Percentiles rank a stretch among this genome's conserved stretches.
Conservation (phyloP, 192 early-diverging fungal genomes). For the Diversispora epigaea region DNA sequence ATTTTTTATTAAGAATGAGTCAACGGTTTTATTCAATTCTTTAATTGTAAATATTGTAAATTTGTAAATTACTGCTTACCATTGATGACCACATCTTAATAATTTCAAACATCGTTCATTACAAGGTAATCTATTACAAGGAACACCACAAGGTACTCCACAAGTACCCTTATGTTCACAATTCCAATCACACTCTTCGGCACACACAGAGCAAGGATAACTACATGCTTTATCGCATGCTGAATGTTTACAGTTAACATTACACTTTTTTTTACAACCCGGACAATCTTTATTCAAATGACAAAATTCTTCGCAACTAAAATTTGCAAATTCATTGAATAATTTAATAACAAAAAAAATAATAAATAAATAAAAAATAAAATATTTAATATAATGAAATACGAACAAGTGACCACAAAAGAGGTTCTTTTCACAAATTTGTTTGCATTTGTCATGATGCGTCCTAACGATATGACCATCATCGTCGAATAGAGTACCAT, state of each 20-base stretch:
- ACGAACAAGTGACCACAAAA: background rate
- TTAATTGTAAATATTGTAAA: background rate
- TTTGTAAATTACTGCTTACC: slow-evolving; percentile 25
- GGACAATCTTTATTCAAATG: slow-evolving; percentile 27
- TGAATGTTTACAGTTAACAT: slow-evolving; percentile 42
- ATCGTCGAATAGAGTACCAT: background rate
- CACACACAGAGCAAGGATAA: slow-evolving; percentile 46
- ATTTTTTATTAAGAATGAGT: background rate
- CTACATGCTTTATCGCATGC: slow-evolving; percentile 42
- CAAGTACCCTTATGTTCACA: slow-evolving; percentile 54
- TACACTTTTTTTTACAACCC: slow-evolving; percentile 45
- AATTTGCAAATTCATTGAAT: no score
- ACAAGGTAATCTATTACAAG: slow-evolving; percentile 60
- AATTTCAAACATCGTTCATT: slow-evolving; percentile 46
- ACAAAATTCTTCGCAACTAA: slow-evolving; percentile 12
- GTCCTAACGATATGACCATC: background rate
- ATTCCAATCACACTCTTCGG: slow-evolving; percentile 49
- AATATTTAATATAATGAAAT: background rate
- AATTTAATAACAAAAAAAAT: no score
- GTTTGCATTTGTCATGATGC: slow-evolving; percentile 35
- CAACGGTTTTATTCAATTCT: background rate
- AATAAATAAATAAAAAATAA: background rate
- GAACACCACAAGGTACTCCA: slow-evolving; percentile 52
- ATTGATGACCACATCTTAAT: slow-evolving; percentile 53
- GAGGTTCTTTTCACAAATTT: slow-evolving; percentile 34